These are phyloP conservation scores for Crinitomyces ghanaensis DNA, from an alignment of 805 yeast genomes.

Conservation along the genomic window DNA sequence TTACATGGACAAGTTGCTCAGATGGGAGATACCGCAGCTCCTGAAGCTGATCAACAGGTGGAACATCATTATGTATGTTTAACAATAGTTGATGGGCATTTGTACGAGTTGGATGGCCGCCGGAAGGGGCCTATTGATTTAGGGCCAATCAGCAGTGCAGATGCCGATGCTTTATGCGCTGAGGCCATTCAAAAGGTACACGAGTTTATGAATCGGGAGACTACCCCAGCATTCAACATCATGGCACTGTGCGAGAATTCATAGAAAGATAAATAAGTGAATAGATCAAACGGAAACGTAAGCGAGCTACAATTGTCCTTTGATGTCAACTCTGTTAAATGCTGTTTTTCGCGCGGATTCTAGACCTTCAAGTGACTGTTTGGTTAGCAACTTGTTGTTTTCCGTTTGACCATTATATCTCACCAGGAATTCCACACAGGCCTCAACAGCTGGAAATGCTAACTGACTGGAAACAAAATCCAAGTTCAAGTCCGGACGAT, in stretches of 20 bases:
- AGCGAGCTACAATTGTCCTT: conserved; percentile 65
- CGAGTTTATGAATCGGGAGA: conserved; percentile 50
- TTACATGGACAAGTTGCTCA: conserved; percentile 29
- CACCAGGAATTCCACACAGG: conserved; percentile 34
- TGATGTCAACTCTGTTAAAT: conserved; percentile 64
- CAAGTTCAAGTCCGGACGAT: conserved; percentile 25
- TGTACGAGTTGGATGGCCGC: conserved; percentile 87
- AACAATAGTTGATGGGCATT: conserved; percentile 42
- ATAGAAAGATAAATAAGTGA: no score
- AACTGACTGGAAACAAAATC: conserved; percentile 17
- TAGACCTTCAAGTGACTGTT: conserved; percentile 24
- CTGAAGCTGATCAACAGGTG: conserved; percentile 33
- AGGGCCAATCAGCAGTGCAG: conserved; percentile 30
- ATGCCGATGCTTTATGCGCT: conserved; percentile 44
- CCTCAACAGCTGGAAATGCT: conserved; percentile 30
- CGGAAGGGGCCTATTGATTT: conserved; percentile 62
- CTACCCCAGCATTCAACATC: no score
- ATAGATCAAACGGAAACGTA: no score
- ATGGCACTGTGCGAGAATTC: no score
- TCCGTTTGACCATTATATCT: conserved; percentile 28
- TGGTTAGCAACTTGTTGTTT: conserved; percentile 15
- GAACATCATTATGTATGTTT: conserved; percentile 73
- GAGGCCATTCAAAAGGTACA: conserved; percentile 44
- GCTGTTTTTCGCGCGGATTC: conserved; percentile 28
- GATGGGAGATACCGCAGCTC: conserved; percentile 29